A percentile compares a stretch with the other conserved stretches of the same genome.
These are phyloP conservation scores for Cornus controversa DNA, from an alignment of 148 eudicot species.

Conservation along the genomic window DNA sequence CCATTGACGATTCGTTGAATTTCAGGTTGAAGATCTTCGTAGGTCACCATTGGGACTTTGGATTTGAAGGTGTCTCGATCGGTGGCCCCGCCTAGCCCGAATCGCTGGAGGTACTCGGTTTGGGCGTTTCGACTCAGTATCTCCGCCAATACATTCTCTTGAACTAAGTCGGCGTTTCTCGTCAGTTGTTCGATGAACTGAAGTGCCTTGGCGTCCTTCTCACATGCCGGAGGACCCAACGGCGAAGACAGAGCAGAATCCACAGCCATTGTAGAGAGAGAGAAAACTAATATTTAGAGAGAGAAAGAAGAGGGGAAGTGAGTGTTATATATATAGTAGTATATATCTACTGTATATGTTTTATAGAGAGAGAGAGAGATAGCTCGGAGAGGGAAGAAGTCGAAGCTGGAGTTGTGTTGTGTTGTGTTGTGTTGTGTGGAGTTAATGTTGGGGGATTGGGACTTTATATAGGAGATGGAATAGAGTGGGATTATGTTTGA, in stretches of 20 bases:
- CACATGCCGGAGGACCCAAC: conserved; percentile 70
- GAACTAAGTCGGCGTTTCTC: conserved; percentile 64
- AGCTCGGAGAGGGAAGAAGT: neutral
- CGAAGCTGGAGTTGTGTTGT: conserved; percentile 14
- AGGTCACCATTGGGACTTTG: conserved; percentile 57
- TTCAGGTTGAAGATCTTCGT: conserved; percentile 80
- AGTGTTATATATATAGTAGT: neutral
- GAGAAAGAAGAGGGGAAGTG: too few relatives aligned
- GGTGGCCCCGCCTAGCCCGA: conserved; percentile 45
- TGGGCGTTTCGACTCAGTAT: conserved; percentile 58
- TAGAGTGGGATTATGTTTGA: neutral
- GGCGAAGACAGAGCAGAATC: conserved; percentile 59
- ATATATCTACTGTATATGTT: too few relatives aligned
- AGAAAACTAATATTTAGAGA: neutral
- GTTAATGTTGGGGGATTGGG: conserved; percentile 3
- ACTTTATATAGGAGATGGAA: conserved; percentile 17
- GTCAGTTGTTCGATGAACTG: conserved; percentile 85
- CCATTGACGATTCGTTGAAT: conserved; percentile 84
- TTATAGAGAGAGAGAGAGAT: neutral
- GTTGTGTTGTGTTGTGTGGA: too few relatives aligned
- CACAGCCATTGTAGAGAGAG: conserved; percentile 49
- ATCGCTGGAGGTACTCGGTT: conserved; percentile 61
- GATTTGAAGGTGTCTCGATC: conserved; percentile 63
- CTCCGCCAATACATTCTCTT: conserved; percentile 55
- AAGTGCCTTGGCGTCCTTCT: conserved; percentile 77